Evolutionary conservation across 2,329 filamentous ascomycete species (phyloP).

Genomic region (Calonectria montana): DNA sequence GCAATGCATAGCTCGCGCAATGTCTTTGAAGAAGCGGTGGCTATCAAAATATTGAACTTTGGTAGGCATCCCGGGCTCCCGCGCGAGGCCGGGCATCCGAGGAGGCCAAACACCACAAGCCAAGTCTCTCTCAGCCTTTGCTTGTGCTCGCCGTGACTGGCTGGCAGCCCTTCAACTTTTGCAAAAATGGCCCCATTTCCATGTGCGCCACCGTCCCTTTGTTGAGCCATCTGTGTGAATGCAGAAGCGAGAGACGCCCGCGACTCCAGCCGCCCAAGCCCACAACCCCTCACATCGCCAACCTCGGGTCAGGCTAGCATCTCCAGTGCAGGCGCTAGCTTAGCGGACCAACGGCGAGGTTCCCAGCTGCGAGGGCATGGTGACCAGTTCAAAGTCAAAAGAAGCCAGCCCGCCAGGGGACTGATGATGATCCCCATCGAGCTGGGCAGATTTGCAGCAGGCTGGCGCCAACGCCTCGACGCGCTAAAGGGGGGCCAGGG

Average conservation of each 20-base stretch:
- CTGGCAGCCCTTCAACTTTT: neutral
- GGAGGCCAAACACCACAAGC: conserved; percentile 1
- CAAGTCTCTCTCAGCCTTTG: neutral
- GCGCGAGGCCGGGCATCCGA: neutral
- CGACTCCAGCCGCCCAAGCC: neutral
- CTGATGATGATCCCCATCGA: conserved; percentile 33
- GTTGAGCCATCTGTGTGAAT: neutral
- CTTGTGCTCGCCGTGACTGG: conserved; percentile 1
- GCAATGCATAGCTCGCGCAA: neutral
- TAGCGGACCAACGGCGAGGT: conserved; percentile 11
- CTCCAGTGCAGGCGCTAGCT: conserved; percentile 2
- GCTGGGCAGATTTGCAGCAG: conserved; percentile 20
- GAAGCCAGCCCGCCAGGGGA: conserved; percentile 31
- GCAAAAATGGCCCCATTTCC: neutral
- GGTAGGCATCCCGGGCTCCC: neutral
- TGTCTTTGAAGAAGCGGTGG: conserved; percentile 4
- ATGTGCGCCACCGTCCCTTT: neutral
- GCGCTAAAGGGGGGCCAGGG: conserved; percentile 27
- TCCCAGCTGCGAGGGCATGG: conserved; percentile 1
- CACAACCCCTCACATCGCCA: conserved; percentile 1
- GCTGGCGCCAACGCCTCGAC: conserved; percentile 28
- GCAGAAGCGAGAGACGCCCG: conserved; percentile 15
- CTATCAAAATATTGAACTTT: neutral
- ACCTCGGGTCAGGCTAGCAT: conserved; percentile 5
- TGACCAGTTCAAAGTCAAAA: conserved; percentile 29